These are phyloP conservation scores for Punica granatum DNA, from an alignment of 345 rosid species.

Conservation along the genomic window DNA sequence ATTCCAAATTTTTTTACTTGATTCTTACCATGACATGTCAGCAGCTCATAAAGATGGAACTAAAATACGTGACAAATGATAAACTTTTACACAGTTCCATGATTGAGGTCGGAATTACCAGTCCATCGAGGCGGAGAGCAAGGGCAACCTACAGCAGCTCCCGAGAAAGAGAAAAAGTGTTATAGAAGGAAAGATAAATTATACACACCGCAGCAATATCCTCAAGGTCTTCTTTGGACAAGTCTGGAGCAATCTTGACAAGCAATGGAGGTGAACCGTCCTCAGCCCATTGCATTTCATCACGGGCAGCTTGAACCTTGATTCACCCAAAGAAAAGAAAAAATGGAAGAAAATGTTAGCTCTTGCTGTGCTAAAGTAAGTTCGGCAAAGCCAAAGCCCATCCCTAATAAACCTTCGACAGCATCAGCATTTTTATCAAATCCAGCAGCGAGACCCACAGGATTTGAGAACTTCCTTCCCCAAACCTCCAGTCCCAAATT, in stretches of 20 bases:
- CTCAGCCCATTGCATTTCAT: slow-evolving; percentile 99
- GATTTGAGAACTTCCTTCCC: slow-evolving; percentile 96
- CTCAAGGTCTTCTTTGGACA: slow-evolving; percentile 90
- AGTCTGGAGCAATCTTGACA: slow-evolving; percentile 95
- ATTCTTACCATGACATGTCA: no score
- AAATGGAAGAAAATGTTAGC: neutral
- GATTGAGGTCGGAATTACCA: slow-evolving; percentile 11
- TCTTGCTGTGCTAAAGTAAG: slow-evolving; percentile 4
- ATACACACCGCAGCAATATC: slow-evolving; percentile 89
- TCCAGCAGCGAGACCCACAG: slow-evolving; percentile 97
- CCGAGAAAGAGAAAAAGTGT: neutral
- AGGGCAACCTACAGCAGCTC: no score
- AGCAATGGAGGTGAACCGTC: slow-evolving; percentile 97
- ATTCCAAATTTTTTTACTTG: no score
- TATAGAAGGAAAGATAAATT: neutral
- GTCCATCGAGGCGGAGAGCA: no score
- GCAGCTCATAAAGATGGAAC: no score
- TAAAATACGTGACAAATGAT: no score
- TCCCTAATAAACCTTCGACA: slow-evolving; percentile 75
- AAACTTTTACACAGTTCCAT: neutral
- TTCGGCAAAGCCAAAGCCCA: slow-evolving; percentile 78
- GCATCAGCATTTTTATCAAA: slow-evolving; percentile 99
- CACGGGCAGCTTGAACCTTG: slow-evolving; percentile 97
- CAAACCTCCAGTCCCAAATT: slow-evolving; percentile 82
- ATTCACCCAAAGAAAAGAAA: slow-evolving; percentile 9